Base-by-base conservation (phyloP, 2,329 filamentous ascomycete species). In the Aphanoascus verrucosus region DNA sequence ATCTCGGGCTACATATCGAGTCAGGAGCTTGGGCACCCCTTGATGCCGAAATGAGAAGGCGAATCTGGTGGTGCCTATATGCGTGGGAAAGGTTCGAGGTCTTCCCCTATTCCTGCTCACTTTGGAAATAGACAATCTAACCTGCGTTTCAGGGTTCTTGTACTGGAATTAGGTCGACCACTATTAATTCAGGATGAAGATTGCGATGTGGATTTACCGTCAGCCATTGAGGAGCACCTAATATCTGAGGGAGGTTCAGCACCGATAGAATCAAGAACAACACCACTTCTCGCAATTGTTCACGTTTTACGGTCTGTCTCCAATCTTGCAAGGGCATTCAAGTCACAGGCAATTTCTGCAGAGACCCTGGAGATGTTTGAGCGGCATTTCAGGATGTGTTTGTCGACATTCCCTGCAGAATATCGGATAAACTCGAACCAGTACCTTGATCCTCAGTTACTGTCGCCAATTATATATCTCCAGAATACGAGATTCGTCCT, bases 11-110 rank as follows among this genome's bases (percentile, higher is more conserved):
- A 8, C 84, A 96, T 62, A 74, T 80, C 5, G 87, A 94, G 62
- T 80, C 81, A 1, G 84, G 84, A 0, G 77, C 83, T 0, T 88
- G 84, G 77, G 78, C 85, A 1, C 76, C 82, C 1, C 74, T 94
- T 12, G 89, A 95, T 62, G 80, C 80, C 9, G 91, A 97, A 68
- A 89, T 91, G 81, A 82, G 90, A 52, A 82, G 86, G 56, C 79
- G 90, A 53, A 81, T 93, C 1, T 98, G 91, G 91, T 98, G 93
- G 89, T 82, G 87, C 12, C 81, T 95, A 54, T 97, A 97, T 69
- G 81, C 88, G 43, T 82, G 90, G 72, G 93, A 98, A 70, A 82
- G 89, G 81, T 83, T 65, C 64, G 74, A 37, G 3, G n/a, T n/a
- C n/a, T n/a, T n/a, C 2, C 20, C 6, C 15, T 9, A 38, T 15